Base-by-base conservation (phyloP, 2,329 filamentous ascomycete genomes). In the Curvularia sp. region DNA sequence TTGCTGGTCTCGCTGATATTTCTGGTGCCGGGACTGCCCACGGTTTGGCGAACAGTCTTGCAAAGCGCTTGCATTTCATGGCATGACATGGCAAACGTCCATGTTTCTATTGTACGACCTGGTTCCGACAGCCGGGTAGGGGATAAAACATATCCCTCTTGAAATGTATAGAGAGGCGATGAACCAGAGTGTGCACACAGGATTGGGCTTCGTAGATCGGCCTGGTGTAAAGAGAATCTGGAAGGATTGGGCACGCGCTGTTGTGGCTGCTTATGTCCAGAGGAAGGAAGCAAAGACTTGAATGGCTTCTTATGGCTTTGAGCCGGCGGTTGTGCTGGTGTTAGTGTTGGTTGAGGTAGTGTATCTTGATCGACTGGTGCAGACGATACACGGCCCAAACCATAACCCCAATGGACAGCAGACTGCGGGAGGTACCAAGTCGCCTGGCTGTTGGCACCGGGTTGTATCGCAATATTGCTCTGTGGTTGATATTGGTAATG, bases 221-320 rank as follows among this genome's bases (percentile, higher is more conserved):
- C 81, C 72, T 88, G 85, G 66, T 89, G 87, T 7, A 89, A 76
- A n/a, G 80, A 82, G 27, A 78, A 79, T 7, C 78, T 69, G 23
- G 74, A 71, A 19, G 84, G 81, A 56, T 82, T 76, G 3, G 82
- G 79, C 23, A 76, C 69, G 10, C 77, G 74, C 30, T 78, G 78
- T 57, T 78, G 75, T 3, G 77, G 60, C 23, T 75, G 76, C 34
- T 55, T 47, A 18, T 61, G 63, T 8, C 74, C 74, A 1, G 64
- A 58, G 18, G 66, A 74, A 43, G 80, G 81, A 30, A 83, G 69
- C 6, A 76, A 48, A 30, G 53, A 39, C n/a, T 15, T 38, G 3
- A 23, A 9, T 25, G 43, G 28, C 10, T 36, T 48, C n/a, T 21
- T 27, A 28, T 47, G 59, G 25, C 23, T 21, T 47, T 30, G 41